phyloP scores from a whole-genome alignment of 345 rosid species.

The Nephelium lappaceum region DNA sequence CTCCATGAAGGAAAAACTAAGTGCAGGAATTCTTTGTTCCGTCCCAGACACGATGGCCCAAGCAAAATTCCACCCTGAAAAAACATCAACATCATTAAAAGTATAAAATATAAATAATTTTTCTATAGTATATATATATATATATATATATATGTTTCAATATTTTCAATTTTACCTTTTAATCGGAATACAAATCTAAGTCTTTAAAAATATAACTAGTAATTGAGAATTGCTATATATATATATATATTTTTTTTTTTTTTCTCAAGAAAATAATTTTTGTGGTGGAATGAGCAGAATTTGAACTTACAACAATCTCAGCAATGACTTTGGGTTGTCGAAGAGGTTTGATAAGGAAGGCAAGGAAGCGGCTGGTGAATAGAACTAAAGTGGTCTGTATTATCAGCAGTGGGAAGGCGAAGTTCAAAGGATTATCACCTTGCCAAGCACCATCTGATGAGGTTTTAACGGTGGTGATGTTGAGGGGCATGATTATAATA shows the following conservation, averaged over 20 bases:
- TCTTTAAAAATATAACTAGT: too few relatives aligned
- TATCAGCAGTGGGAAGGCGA: slow-evolving; percentile 37
- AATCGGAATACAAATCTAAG: too few relatives aligned
- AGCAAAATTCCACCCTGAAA: slow-evolving; percentile 57
- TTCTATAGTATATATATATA: too few relatives aligned
- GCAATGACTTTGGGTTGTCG: slow-evolving; percentile 49
- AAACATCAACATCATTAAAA: neutral
- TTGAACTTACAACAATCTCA: slow-evolving; percentile 35
- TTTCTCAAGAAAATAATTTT: neutral
- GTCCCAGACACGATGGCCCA: slow-evolving; percentile 62
- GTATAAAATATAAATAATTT: too few relatives aligned
- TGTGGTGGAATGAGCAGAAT: neutral
- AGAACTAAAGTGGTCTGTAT: slow-evolving; percentile 33
- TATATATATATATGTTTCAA: too few relatives aligned
- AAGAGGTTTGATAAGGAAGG: slow-evolving; percentile 38
- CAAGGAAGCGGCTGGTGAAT: slow-evolving; percentile 34
- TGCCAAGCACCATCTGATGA: slow-evolving; percentile 49
- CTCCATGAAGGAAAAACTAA: slow-evolving; percentile 55
- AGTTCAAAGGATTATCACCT: slow-evolving; percentile 51
- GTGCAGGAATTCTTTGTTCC: slow-evolving; percentile 43
- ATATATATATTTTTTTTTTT: too few relatives aligned
- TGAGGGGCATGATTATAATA: neutral
- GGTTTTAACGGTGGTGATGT: slow-evolving; percentile 32
- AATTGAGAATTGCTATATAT: too few relatives aligned
- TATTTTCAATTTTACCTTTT: too few relatives aligned